A percentile compares a stretch with the other conserved stretches of the same genome.
Conservation (phyloP, 2,329 filamentous ascomycete genomes). For the Colletotrichum sp. region DNA sequence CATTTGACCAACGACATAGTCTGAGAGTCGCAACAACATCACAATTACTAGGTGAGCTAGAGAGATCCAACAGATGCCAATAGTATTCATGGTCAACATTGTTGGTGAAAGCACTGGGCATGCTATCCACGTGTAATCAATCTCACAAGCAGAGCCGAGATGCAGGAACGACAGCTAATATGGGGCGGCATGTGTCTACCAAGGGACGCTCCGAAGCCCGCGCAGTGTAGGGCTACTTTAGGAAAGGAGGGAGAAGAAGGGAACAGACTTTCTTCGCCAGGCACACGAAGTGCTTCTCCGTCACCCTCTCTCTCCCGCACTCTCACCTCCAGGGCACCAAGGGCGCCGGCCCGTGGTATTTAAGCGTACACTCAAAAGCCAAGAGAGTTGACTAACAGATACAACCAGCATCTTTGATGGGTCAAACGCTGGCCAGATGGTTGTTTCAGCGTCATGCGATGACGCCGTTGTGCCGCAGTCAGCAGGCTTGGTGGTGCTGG, state of each 20-base stretch:
- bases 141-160: not conserved
- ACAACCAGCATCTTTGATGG: not conserved
- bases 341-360: not conserved
- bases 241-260: not conserved
- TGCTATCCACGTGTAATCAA: not conserved
- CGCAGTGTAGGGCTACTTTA: not conserved
- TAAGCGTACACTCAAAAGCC: not conserved
- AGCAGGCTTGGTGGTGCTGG: not conserved
- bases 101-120: not conserved
- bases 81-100: not conserved
- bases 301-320: not conserved
- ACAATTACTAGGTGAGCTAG: not conserved
- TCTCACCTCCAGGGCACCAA: not conserved
- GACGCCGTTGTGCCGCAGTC: not conserved
- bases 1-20: not conserved
- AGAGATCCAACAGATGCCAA: not conserved
- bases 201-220: not conserved
- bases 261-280: not conserved
- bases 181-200: not conserved
- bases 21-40: not conserved
- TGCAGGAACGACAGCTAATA: conserved; percentile 10
- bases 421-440: conserved; percentile 17
- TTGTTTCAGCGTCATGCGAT: conserved; percentile 17
- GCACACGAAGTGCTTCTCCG: not conserved
- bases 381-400: not conserved